Evolutionary conservation across 306 rosid genomes (phyloP).

Genomic region (Astragalus membranaceus): DNA sequence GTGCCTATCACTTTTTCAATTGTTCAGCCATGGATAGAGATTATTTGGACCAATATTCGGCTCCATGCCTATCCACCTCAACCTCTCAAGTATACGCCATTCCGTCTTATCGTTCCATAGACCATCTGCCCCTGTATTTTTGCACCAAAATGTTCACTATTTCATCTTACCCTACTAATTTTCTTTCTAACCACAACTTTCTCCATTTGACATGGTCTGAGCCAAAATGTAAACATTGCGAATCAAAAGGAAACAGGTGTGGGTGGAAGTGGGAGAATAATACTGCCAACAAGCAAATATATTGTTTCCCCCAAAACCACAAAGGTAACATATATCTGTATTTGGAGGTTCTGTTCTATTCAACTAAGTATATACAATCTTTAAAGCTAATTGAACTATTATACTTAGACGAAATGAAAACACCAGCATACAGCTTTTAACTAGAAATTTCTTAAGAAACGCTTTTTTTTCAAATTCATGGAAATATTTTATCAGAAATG

Average conservation of each 20-base stretch:
- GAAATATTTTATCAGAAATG: too few species aligned
- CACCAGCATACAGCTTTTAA: background rate
- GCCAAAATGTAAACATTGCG: conserved; percentile 29
- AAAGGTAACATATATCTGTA: background rate
- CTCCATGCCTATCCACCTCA: conserved; percentile 15
- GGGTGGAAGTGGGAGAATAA: conserved; percentile 22
- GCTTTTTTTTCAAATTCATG: background rate
- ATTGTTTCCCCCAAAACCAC: background rate
- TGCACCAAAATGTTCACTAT: conserved; percentile 28
- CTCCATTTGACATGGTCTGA: conserved; percentile 15
- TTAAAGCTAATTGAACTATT: background rate
- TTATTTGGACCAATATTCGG: accelerated
- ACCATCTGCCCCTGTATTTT: accelerated
- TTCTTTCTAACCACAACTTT: accelerated
- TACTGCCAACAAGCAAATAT: background rate
- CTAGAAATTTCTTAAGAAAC: background rate
- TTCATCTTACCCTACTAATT: background rate
- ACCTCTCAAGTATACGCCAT: background rate
- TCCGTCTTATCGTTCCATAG: accelerated
- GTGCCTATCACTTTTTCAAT: conserved; percentile 5
- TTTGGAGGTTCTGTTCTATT: background rate
- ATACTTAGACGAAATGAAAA: background rate
- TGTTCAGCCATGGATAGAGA: background rate
- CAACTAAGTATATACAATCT: background rate
- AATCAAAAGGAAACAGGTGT: conserved; percentile 22